Evolutionary conservation across 2,329 filamentous ascomycete species (phyloP).

Genomic region (Talaromyces sp.): DNA sequence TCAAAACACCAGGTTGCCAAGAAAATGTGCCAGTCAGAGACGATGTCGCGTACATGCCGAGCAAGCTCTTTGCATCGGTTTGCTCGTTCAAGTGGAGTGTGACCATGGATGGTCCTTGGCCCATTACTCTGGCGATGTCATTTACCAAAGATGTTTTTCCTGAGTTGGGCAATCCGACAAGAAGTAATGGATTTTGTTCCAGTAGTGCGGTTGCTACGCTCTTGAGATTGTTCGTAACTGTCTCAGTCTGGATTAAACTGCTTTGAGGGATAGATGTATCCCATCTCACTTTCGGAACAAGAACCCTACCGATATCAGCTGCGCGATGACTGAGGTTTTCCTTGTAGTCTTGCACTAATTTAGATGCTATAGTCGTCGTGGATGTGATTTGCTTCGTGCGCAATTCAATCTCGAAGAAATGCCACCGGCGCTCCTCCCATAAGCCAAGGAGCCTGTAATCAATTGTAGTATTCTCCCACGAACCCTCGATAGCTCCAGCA

Average conservation of each 20-base stretch:
- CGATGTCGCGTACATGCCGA: conserved; percentile 90
- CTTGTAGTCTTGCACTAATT: conserved; percentile 29
- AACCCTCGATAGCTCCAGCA: conserved; percentile 59
- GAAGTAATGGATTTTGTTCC: conserved; percentile 65
- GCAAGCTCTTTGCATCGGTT: conserved; percentile 92
- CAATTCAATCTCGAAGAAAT: conserved; percentile 30
- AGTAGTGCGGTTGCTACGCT: conserved; percentile 66
- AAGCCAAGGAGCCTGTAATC: conserved; percentile 72
- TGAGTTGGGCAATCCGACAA: conserved; percentile 77
- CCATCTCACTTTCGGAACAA: conserved; percentile 60
- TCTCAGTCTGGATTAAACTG: conserved; percentile 65
- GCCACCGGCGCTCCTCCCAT: conserved; percentile 60
- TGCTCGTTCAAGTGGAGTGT: conserved; percentile 97
- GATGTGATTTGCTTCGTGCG: conserved; percentile 23
- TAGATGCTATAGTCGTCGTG: conserved; percentile 22
- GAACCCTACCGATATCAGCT: conserved; percentile 60
- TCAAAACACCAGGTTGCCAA: conserved; percentile 89
- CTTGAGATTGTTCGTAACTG: conserved; percentile 68
- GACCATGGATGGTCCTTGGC: conserved; percentile 76
- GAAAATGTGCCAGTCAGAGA: conserved; percentile 82
- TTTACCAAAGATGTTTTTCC: conserved; percentile 87
- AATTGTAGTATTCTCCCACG: conserved; percentile 70
- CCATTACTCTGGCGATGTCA: conserved; percentile 74
- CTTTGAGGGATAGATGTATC: conserved; percentile 48
- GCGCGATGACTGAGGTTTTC: conserved; percentile 56